Base-by-base conservation (phyloP, 306 rosid species). In the Boehmeria nivea region DNA sequence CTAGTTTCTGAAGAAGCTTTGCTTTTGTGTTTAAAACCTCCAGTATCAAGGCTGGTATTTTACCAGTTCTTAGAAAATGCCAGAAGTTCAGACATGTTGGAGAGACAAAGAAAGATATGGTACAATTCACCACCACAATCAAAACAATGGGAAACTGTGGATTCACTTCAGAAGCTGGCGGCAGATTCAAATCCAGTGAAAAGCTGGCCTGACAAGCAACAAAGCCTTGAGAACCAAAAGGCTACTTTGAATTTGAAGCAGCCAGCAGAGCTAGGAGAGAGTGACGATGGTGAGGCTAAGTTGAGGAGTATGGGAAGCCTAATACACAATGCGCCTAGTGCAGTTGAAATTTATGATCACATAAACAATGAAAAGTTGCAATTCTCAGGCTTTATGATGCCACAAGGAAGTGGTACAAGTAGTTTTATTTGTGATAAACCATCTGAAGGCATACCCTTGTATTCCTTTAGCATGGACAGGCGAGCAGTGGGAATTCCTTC, bases 71-170 rank as follows among this genome's bases (percentile, higher is more conserved):
- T 91, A 71, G 93, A 87, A 76, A 84, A 79, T 61, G 85, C 96
- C 19, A 87, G 87, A 80, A 87, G 99, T 70, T 87, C 96, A 9
- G 96, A 82, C 71, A 87, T 91, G 99, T 68, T 91, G 66, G 95
- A 87, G 74, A 82, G 99, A 72, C 99, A 87, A 43, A 87, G 99
- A 73, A 91, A 80, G 79, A 87, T 91, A 74, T 91, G 99, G 96
- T 91, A 91, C 80, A 87, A 73, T 61, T 82, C 96, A 52, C 68
- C 93, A 61, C 78, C 87, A 54, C 89, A 80, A 51, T 82, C 96
- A 44, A 83, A 84, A 65, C 77, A 87, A 45, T 91, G 95, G 99
- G 99, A 91, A 72, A 78, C 73, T 48, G 63, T 59, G 75, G 99
- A 91, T 72, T 64, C 82, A 51, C 85, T 82, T 46, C 84, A 81